A percentile compares a stretch with the other conserved stretches of the same genome.
phyloP scores from a whole-genome alignment of 306 rosid species.

The Quercus aquifolioides region DNA sequence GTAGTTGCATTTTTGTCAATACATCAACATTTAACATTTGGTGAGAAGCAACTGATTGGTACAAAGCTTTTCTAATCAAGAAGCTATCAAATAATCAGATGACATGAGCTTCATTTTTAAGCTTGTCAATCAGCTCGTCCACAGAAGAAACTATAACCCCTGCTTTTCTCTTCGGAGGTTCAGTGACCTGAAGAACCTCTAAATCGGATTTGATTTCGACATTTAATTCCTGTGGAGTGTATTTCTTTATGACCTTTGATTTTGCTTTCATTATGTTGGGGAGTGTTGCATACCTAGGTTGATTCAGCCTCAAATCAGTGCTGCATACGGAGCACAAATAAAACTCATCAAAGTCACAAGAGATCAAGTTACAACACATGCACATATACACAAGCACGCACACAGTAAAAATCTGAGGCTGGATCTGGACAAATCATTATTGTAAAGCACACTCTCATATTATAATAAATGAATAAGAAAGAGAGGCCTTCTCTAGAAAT shows the following conservation, averaged over 20 bases:
- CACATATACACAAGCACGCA: not conserved
- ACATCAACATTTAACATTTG: constrained; percentile 7
- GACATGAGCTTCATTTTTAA: constrained; percentile 77
- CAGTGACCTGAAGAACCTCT: constrained; percentile 72
- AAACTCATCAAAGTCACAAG: not conserved
- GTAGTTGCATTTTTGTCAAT: not conserved
- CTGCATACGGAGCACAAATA: constrained; percentile 35
- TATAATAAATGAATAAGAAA: too few relatives aligned
- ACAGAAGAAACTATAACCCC: constrained; percentile 80
- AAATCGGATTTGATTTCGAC: constrained; percentile 72
- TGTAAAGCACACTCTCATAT: too few relatives aligned
- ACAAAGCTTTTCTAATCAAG: not conserved
- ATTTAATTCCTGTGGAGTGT: constrained; percentile 64
- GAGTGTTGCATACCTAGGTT: constrained; percentile 91
- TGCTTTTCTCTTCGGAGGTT: constrained; percentile 93
- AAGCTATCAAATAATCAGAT: constrained; percentile 32
- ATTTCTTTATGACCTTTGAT: constrained; percentile 74
- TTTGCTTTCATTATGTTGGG: constrained; percentile 98
- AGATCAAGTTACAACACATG: not conserved
- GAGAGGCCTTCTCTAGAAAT: too few relatives aligned
- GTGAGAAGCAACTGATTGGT: constrained; percentile 1
- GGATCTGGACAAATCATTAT: not conserved
- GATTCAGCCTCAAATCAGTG: constrained; percentile 90
- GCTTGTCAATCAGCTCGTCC: constrained; percentile 83
- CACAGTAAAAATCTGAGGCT: too few relatives aligned